Base-by-base conservation (phyloP, 306 rosid genomes). In the Comarum palustre region DNA sequence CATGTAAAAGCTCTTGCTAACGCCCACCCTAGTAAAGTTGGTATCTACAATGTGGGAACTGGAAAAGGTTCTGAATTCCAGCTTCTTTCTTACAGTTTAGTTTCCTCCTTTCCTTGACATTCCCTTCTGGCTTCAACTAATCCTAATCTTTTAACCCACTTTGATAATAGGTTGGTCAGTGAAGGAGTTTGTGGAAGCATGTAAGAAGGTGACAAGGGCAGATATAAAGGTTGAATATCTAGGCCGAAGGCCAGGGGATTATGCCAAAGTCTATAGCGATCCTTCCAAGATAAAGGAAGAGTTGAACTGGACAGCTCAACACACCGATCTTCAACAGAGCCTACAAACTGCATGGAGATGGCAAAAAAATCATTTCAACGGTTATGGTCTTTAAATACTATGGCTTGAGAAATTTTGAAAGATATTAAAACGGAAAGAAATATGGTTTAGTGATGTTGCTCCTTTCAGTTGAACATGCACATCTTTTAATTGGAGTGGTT, bases 31-130 rank as follows among this genome's bases (percentile, higher is more conserved):
- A 71, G 82, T 47, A 85, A 84, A 68, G 97, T 94, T 72, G 97
- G 97, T 60, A 94, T 94, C 82, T 94, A 91, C 84, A 94, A 94
- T 55, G 96, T 94, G 16, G 99, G 99, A 78, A 94, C 97, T 2
- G 96, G 96, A 85, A 94, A 78, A 84, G 99, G 99, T 91, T 59
- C 9, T 76, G 66, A 62, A 66, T 71, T 59, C 71, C 60, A 62
- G 59, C 41, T 11, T 58, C 13, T 13, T 70, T 42, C 29, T 9
- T 19, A 13, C 11, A 63, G 36, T 41, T 17, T 38, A 5, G n/a
- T 42, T 2, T 59, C 38, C 4, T 19, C 59, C 11, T 55, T 6
- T 66, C 42, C 29, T 54, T 43, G 32, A 20, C 43, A 9, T 25
- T 48, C 29, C 19, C 8, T 54, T 16, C 29, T 20, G 11, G 10